These are phyloP conservation scores for Penicillium silybi DNA, from an alignment of 495 filamentous ascomycete genomes.

Conservation along the genomic window DNA sequence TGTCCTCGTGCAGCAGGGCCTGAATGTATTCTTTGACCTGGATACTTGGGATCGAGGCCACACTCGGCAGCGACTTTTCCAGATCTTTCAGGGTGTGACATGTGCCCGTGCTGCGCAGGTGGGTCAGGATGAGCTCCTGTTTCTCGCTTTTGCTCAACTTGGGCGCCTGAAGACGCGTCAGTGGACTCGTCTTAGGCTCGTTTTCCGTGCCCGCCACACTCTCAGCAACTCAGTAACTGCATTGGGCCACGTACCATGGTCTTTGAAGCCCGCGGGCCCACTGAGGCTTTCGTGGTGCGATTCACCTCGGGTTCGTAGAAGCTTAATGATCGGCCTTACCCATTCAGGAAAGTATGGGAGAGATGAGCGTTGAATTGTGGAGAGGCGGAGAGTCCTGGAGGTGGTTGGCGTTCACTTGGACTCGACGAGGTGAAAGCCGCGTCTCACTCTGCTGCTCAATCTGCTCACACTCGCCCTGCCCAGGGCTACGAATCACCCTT, in stretches of 20 bases:
- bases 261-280: conserved; percentile 2
- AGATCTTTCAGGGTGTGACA: conserved; percentile 73
- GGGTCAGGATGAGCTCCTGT: conserved; percentile 56
- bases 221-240: too few relatives aligned
- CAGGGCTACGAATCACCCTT: not conserved
- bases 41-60: conserved; percentile 65
- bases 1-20: conserved; percentile 58
- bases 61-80: conserved; percentile 62
- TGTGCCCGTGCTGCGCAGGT: conserved; percentile 59
- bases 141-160: conserved; percentile 61
- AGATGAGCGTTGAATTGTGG: conserved; percentile 9
- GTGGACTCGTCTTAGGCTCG: not conserved
- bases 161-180: conserved; percentile 49
- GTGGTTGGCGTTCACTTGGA: not conserved
- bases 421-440: not conserved
- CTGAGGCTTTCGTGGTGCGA: not conserved
- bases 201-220: not conserved
- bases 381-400: conserved; percentile 8
- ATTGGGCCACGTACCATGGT: conserved; percentile 24
- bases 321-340: conserved; percentile 4
- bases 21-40: conserved; percentile 70
- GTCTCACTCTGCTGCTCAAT: not conserved
- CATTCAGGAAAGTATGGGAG: not conserved
- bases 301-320: conserved; percentile 7
- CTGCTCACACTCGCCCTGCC: not conserved